Conservation (phyloP, 371 early-diverging fungal genomes). For the Nosema muscidifuracis region DNA sequence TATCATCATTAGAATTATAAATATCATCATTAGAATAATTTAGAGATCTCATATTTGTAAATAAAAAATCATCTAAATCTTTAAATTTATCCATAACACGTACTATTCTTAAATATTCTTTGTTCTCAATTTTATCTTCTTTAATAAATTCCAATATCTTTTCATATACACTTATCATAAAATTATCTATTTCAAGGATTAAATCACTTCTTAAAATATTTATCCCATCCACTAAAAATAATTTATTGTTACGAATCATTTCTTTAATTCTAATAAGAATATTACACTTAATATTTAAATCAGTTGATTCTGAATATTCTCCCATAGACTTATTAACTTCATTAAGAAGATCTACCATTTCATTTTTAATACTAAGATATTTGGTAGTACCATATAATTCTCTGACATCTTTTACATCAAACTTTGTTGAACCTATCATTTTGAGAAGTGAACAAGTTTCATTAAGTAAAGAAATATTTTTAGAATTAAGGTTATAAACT, state of each 20-base stretch:
- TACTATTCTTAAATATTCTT: conserved; percentile 32
- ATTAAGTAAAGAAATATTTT: conserved; percentile 1
- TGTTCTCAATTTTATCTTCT: conserved; percentile 35
- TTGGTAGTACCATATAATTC: conserved; percentile 13
- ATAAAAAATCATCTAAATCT: conserved; percentile 27
- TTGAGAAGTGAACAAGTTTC: not conserved
- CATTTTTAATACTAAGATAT: conserved; percentile 32
- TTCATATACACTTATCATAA: conserved; percentile 9
- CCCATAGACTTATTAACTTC: conserved; percentile 3
- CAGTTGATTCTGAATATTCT: not conserved
- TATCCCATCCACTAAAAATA: conserved; percentile 18
- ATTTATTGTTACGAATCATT: conserved; percentile 24
- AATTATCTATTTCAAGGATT: conserved; percentile 4
- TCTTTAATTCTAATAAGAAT: conserved; percentile 12
- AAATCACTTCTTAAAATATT: conserved; percentile 16
- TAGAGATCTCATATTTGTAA: not conserved
- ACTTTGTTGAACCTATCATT: not conserved
- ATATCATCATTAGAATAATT: conserved; percentile 21
- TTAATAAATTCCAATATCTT: conserved; percentile 36
- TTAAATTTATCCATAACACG: conserved; percentile 4
- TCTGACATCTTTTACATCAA: conserved; percentile 32
- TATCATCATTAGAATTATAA: not conserved
- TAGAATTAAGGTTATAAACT: conserved; percentile 32
- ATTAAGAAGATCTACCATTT: conserved; percentile 31
- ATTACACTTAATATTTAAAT: not conserved